A percentile compares a stretch with the other conserved stretches of the same genome.
phyloP scores from a whole-genome alignment of 2,329 filamentous ascomycete species.

The Stenocarpella maydis region DNA sequence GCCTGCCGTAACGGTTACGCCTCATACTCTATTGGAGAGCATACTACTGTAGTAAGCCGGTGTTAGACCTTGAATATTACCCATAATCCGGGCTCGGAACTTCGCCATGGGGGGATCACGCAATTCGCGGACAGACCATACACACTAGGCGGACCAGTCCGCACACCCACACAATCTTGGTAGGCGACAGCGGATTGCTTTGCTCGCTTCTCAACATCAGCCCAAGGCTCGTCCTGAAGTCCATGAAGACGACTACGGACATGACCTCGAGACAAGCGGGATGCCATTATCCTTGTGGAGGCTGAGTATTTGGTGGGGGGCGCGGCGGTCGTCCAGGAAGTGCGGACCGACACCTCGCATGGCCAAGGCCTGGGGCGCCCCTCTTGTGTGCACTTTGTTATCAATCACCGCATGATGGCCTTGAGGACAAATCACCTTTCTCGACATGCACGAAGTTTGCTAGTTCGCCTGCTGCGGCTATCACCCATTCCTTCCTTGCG shows the following conservation, averaged over 20 bases:
- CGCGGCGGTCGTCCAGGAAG: no score
- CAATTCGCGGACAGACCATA: no score
- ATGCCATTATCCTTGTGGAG: background rate
- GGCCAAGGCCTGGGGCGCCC: background rate
- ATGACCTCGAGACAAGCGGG: background rate
- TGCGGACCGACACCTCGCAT: conserved; percentile 7
- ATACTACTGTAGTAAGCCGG: no score
- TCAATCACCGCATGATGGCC: background rate
- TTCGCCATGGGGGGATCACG: no score
- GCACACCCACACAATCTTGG: no score
- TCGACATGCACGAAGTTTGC: background rate
- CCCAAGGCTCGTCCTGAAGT: background rate
- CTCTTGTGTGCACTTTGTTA: conserved; percentile 17
- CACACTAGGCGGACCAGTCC: no score
- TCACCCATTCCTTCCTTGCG: background rate
- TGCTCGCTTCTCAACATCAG: background rate
- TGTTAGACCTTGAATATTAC: no score
- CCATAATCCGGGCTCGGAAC: no score
- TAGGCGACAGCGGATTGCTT: no score
- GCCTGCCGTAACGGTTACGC: no score
- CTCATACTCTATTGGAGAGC: no score
- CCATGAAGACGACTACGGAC: background rate
- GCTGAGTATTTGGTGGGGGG: background rate
- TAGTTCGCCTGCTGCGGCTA: conserved; percentile 12
- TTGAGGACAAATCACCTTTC: background rate